phyloP scores from a whole-genome alignment of 1,139 yeast genomes.

The Kodamaea plutei region DNA sequence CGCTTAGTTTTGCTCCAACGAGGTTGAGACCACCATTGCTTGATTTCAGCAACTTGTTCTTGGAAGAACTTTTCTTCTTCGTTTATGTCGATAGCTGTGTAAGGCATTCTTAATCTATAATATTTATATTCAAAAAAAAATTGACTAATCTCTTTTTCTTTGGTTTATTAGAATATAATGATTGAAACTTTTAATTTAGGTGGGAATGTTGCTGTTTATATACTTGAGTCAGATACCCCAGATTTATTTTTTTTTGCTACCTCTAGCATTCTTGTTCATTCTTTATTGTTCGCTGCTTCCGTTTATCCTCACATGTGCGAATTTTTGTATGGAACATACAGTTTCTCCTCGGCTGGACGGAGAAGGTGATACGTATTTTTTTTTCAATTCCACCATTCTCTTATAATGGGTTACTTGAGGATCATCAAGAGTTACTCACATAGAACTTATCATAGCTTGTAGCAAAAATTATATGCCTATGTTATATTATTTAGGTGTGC shows the following conservation, averaged over 20 bases:
- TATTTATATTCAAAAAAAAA: background rate
- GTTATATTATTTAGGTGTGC: too few species aligned
- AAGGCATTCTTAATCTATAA: slow-evolving; percentile 31
- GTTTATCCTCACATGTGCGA: slow-evolving; percentile 7
- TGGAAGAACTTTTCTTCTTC: slow-evolving; percentile 65
- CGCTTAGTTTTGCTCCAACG: slow-evolving; percentile 90
- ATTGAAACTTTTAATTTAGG: too few species aligned
- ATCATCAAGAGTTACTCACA: too few species aligned
- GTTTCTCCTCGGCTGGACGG: slow-evolving; percentile 6
- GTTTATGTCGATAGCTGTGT: slow-evolving; percentile 51
- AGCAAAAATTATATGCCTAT: too few species aligned
- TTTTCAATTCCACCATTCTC: too few species aligned
- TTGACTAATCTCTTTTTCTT: too few species aligned
- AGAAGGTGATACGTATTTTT: too few species aligned
- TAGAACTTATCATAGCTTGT: too few species aligned
- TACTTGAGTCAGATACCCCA: slow-evolving; percentile 1
- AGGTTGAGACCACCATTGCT: slow-evolving; percentile 89
- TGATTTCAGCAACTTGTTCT: slow-evolving; percentile 66
- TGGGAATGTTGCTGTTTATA: slow-evolving; percentile 1
- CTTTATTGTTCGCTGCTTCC: slow-evolving; percentile 4
- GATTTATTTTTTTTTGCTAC: slow-evolving; percentile 1
- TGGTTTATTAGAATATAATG: too few species aligned
- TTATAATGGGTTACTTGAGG: too few species aligned
- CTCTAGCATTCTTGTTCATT: too few species aligned
- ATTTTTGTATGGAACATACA: too few species aligned